phyloP scores from a whole-genome alignment of 495 filamentous ascomycete genomes.

The Ramalina intermedia region DNA sequence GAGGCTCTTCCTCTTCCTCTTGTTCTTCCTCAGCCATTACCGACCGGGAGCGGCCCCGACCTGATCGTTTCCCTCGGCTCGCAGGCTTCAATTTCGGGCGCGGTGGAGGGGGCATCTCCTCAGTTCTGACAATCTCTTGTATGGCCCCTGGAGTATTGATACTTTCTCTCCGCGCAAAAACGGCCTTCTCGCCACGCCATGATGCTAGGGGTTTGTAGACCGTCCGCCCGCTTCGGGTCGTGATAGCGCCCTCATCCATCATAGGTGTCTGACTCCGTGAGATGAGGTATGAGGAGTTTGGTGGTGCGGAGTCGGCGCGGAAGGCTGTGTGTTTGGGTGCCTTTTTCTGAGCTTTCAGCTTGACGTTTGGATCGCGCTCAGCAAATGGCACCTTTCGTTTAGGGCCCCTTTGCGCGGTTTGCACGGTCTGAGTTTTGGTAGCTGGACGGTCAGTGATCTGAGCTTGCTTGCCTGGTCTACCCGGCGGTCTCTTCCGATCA shows the following conservation, averaged over 20 bases:
- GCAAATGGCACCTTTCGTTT: constrained; percentile 8
- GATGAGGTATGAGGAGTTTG: constrained; percentile 43
- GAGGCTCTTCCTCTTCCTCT: constrained; percentile 34
- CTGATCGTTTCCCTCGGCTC: constrained; percentile 21
- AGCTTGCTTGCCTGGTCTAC: constrained; percentile 19
- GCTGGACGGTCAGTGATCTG: constrained; percentile 13
- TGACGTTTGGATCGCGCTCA: constrained; percentile 5
- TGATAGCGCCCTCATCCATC: constrained; percentile 31
- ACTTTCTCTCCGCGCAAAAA: constrained; percentile 36
- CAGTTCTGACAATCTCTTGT: constrained; percentile 60
- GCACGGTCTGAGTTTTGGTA: background rate
- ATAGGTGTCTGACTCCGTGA: constrained; percentile 52
- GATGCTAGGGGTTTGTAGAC: constrained; percentile 64
- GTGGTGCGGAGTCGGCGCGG: constrained; percentile 14
- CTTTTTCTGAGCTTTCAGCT: constrained; percentile 3
- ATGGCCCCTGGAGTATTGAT: constrained; percentile 46
- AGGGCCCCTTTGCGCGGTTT: background rate
- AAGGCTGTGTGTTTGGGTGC: background rate
- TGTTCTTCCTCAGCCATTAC: constrained; percentile 27
- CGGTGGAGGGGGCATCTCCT: constrained; percentile 37
- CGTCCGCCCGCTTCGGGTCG: constrained; percentile 41
- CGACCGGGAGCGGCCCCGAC: constrained; percentile 24
- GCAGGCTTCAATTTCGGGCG: constrained; percentile 20
- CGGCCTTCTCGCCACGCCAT: constrained; percentile 72
- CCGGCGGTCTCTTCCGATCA: background rate